Base-by-base conservation (phyloP, 106 monocot species). In the Iris macrosiphon region DNA sequence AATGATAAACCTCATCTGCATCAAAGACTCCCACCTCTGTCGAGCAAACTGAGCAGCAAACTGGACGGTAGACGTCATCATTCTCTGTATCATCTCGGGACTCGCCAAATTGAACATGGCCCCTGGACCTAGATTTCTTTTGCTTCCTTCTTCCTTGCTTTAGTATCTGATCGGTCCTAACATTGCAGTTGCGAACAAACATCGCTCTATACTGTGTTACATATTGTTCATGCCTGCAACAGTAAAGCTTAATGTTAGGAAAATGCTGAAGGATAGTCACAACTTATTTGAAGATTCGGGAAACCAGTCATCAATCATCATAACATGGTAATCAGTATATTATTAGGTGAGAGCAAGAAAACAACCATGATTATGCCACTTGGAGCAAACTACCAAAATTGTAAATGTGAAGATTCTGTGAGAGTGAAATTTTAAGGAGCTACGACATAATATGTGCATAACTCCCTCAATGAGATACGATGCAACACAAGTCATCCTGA, bases 161-260 rank as follows among this genome's bases (percentile, higher is more conserved):
- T 22, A 86, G 57, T 50, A 75, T 75, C 67, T 84, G 66, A 59
- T 95, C 76, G 11, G 17, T 75, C 37, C 60, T 83, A 22, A 98
- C 63, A 40, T 45, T 64, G 64, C 96, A 98, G 61, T 90, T 98
- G 40, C 75, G 43, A 19, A 98, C 90, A 55, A 98, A 98, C 96
- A 98, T 98, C 4, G 96, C 90, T 46, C 96, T 65, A 60, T 87
- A 98, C 66, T 90, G 96, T 15, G 82, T 98, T 25, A 90, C 57
- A 31, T 90, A 98, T 62, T 83, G 83, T 61, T 86, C 96, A 63
- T 98, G 96, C 75, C 96, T 98, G 60, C 58, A 53, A 45, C 16
- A 24, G n/a, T 31, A 60, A 27, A 34, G 17, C n/a, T n/a, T n/a
- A n/a, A n/a, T n/a, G n/a, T n/a, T n/a, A n/a, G n/a, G n/a, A n/a